Conservation (phyloP, 257 asterid species). For the Ballota nigra region DNA sequence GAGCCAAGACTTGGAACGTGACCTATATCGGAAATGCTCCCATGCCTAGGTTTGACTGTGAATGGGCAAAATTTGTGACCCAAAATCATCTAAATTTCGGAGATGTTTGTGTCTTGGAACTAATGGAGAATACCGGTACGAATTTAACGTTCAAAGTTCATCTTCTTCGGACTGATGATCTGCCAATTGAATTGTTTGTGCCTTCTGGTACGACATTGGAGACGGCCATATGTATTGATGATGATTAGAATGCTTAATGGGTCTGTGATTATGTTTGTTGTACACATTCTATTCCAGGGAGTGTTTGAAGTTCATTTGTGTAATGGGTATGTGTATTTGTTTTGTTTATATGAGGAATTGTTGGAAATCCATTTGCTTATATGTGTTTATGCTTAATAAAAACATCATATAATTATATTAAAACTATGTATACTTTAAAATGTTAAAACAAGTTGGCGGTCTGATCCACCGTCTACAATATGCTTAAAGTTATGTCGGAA, state of each 20-base stretch:
- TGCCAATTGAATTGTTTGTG: constrained; percentile 12
- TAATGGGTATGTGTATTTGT: too few species aligned
- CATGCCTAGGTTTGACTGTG: background rate
- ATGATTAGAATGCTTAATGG: background rate
- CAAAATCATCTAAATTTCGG: background rate
- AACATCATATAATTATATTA: too few species aligned
- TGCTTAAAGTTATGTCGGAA: too few species aligned
- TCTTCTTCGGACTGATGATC: constrained; percentile 23
- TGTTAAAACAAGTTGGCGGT: too few species aligned
- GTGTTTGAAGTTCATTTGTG: background rate
- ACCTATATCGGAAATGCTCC: background rate
- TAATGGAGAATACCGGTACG: background rate
- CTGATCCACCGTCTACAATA: too few species aligned
- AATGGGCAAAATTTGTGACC: background rate
- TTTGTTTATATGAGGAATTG: too few species aligned
- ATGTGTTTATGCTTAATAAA: too few species aligned
- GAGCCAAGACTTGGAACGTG: background rate
- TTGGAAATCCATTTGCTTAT: too few species aligned
- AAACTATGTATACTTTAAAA: too few species aligned
- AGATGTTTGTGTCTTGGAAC: background rate
- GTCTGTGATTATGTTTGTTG: background rate
- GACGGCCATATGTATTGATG: constrained; percentile 15
- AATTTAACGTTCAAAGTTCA: background rate
- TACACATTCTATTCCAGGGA: background rate
- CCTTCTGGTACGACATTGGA: constrained; percentile 2